Percentiles rank a stretch among this genome's conserved stretches.
phyloP scores from a whole-genome alignment of 805 yeast species.

The Suhomyces xylopsoci region DNA sequence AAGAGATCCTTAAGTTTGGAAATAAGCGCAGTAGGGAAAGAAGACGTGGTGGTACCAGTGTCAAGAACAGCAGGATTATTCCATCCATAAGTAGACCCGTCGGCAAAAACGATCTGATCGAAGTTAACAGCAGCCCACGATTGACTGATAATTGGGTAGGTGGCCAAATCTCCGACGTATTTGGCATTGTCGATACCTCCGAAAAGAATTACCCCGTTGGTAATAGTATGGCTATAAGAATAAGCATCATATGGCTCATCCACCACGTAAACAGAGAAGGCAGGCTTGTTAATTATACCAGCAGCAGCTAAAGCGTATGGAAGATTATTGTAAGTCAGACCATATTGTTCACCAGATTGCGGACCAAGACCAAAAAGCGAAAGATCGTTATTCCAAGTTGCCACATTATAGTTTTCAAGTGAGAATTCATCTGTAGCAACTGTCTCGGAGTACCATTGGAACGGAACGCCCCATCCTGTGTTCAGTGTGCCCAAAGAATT shows the following conservation, averaged over 20 bases:
- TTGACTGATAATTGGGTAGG: slow-evolving; percentile 20
- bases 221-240: neutral
- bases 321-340: neutral
- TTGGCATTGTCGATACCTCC: slow-evolving; percentile 71
- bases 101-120: neutral
- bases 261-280: neutral
- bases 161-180: slow-evolving; percentile 45
- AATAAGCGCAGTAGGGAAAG: neutral
- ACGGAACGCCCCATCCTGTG: neutral
- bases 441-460: neutral
- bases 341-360: neutral
- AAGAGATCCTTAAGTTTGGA: neutral
- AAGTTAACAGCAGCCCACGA: neutral
- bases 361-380: neutral
- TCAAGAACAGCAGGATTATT: slow-evolving; percentile 9
- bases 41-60: slow-evolving; percentile 13
- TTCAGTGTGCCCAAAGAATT: neutral
- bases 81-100: neutral
- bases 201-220: slow-evolving; percentile 42
- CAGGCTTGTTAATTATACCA: neutral
- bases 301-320: neutral
- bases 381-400: neutral
- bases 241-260: neutral
- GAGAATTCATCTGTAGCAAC: neutral
- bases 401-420: neutral